Percentiles rank a stretch among this genome's conserved stretches.
Evolutionary conservation across 164 flowering plant species (phyloP).

Genomic region (Vitis rupestris): DNA sequence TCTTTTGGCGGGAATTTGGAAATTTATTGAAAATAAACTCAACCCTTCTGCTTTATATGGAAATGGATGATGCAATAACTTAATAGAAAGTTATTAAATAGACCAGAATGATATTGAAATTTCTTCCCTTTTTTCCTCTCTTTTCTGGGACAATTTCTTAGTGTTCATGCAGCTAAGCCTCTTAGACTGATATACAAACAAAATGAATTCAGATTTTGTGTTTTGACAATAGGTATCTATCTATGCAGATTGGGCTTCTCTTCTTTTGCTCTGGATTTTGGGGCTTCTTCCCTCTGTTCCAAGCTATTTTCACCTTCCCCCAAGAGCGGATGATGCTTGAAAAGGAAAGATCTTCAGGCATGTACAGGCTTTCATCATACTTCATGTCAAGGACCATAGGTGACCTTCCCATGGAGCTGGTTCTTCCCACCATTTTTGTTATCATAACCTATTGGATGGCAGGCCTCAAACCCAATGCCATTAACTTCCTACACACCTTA

Average conservation of each 20-base stretch:
- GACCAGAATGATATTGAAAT: no score
- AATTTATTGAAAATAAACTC: not conserved
- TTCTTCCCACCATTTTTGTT: slow-evolving; percentile 63
- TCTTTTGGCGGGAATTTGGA: not conserved
- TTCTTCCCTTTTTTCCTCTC: no score
- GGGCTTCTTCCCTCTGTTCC: slow-evolving; percentile 67
- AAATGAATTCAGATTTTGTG: no score
- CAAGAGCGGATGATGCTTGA: slow-evolving; percentile 59
- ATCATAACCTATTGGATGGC: slow-evolving; percentile 73
- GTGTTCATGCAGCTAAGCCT: no score
- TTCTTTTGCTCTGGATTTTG: slow-evolving; percentile 65
- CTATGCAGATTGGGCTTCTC: slow-evolving; percentile 60
- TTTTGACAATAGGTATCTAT: not conserved
- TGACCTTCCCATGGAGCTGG: slow-evolving; percentile 80
- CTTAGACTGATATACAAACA: no score
- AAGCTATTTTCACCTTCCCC: slow-evolving; percentile 80
- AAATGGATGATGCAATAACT: not conserved
- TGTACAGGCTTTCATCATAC: slow-evolving; percentile 77
- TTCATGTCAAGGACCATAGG: slow-evolving; percentile 50
- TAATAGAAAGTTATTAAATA: no score
- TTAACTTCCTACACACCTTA: slow-evolving; percentile 40
- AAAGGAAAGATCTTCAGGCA: slow-evolving; percentile 70
- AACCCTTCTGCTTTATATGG: not conserved
- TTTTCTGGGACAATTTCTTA: no score
- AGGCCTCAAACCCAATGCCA: slow-evolving; percentile 43